These are phyloP conservation scores for Syzygium syzygioides DNA, from an alignment of 441 rosid genomes.

Conservation along the genomic window DNA sequence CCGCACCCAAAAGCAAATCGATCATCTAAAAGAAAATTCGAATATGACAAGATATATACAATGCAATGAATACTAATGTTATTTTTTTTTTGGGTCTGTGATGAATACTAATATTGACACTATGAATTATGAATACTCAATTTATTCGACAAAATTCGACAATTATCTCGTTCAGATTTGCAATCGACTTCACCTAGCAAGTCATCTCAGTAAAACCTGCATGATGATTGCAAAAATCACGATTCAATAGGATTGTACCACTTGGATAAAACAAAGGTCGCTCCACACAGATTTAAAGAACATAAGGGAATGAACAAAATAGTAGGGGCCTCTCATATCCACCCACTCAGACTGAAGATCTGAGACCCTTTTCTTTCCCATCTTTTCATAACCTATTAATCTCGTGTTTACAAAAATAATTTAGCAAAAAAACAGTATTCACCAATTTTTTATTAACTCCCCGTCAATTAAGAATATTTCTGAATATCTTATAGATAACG, in stretches of 20 bases:
- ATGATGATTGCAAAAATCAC: neutral
- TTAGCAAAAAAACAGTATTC: neutral
- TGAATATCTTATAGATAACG: neutral
- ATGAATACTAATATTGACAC: neutral
- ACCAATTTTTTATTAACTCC: neutral
- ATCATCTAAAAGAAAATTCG: neutral
- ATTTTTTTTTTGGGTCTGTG: too few species aligned
- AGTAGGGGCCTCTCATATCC: neutral
- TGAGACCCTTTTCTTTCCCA: neutral
- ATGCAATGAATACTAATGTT: too few species aligned
- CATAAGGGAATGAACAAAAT: neutral
- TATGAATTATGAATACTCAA: neutral
- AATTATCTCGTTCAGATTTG: neutral
- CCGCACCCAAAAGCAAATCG: neutral
- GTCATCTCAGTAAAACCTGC: neutral
- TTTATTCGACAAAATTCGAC: neutral
- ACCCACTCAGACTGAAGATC: neutral
- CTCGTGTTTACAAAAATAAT: neutral
- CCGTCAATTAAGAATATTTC: neutral
- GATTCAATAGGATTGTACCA: neutral
- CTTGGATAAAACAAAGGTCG: neutral
- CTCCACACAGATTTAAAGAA: neutral
- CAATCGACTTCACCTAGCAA: neutral
- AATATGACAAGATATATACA: neutral
- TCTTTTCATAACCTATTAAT: neutral